A percentile compares a stretch with the other conserved stretches of the same genome.
Evolutionary conservation across 1,284 basidiomycete species (phyloP).

Genomic region (Puccinia polysora): DNA sequence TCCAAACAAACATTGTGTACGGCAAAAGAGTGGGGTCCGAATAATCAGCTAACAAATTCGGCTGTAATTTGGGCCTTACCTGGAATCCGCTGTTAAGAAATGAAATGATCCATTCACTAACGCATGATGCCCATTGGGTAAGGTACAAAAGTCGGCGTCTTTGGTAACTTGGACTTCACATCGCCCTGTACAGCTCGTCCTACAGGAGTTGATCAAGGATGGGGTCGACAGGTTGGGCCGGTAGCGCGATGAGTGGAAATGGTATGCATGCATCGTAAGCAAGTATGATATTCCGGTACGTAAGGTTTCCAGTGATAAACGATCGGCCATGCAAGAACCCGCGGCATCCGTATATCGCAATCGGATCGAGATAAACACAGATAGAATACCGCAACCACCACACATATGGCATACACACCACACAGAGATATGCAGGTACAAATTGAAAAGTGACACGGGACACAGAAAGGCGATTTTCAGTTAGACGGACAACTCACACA

Average conservation of each 20-base stretch:
- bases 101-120: slow-evolving; percentile 3
- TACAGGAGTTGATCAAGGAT: not conserved
- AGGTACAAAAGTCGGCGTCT: slow-evolving; percentile 43
- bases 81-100: not conserved
- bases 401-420: too few relatives aligned
- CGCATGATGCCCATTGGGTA: slow-evolving; percentile 43
- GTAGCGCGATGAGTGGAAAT: not conserved
- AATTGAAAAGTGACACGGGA: not conserved
- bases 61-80: not conserved
- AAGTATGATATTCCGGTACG: too few relatives aligned
- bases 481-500: slow-evolving; percentile 3
- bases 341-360: not conserved
- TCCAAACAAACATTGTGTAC: not conserved
- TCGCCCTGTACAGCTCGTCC: slow-evolving; percentile 42
- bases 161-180: slow-evolving; percentile 41
- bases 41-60: too few relatives aligned
- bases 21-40: not conserved
- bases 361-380: not conserved
- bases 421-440: too few relatives aligned
- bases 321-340: not conserved
- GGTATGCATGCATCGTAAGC: too few relatives aligned
- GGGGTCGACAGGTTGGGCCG: not conserved
- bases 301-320: too few relatives aligned
- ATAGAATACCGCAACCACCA: too few relatives aligned
- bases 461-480: slow-evolving; percentile 20